phyloP scores from a whole-genome alignment of 2,329 filamentous ascomycete genomes.

The Dactylellina sp. region DNA sequence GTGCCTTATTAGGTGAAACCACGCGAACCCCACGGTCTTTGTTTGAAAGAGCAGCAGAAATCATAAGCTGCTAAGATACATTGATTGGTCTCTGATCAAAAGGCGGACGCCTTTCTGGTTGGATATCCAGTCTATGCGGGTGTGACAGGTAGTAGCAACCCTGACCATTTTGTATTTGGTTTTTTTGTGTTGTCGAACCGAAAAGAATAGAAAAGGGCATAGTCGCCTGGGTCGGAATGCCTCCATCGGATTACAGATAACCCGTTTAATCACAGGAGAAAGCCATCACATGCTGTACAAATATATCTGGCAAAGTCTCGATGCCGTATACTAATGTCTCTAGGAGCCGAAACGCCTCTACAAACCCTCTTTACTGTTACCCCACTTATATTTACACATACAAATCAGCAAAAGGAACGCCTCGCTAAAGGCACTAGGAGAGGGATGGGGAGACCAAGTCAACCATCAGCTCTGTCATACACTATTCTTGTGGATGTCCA shows the following conservation, averaged over 20 bases:
- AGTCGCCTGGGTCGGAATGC: background rate
- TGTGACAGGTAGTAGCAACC: background rate
- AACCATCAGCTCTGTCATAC: no score
- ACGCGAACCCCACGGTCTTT: conserved; percentile 6
- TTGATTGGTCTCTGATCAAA: background rate
- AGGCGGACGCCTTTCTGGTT: conserved; percentile 8
- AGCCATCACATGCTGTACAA: no score
- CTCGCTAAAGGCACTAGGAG: no score
- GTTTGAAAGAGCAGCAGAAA: background rate
- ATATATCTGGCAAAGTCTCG: no score
- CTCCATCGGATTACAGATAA: conserved; percentile 1
- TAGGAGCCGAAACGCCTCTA: no score
- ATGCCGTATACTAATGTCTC: no score
- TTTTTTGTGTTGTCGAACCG: conserved; percentile 55
- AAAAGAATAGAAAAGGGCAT: conserved; percentile 35
- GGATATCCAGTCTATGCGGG: conserved; percentile 2
- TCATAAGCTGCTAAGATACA: background rate
- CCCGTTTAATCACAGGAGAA: background rate
- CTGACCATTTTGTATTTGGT: no score
- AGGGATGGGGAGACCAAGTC: no score
- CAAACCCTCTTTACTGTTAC: no score
- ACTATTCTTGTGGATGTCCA: no score
- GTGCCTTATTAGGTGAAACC: conserved; percentile 7
- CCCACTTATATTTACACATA: no score
- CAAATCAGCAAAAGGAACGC: no score